phyloP scores from a whole-genome alignment of 768 basidiomycete species.

The Amanita thiersii region DNA sequence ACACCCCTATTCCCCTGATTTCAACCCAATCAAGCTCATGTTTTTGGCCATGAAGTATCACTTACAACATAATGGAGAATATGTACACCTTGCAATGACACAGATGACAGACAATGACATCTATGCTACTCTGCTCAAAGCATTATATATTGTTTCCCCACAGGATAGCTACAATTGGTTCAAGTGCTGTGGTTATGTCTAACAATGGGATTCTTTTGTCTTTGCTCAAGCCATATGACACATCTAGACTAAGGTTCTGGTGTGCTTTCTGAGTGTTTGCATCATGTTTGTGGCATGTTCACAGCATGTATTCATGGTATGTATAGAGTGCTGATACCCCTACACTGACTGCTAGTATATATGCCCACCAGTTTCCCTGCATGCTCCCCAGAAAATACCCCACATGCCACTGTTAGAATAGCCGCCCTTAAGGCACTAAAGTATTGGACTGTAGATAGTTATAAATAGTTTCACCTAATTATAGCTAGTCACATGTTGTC shows the following conservation, averaged over 20 bases:
- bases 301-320: too few species aligned
- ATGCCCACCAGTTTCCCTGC: too few species aligned
- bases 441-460: too few species aligned
- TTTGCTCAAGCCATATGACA: not conserved
- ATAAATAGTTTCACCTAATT: too few species aligned
- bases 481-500: too few species aligned
- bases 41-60: slow-evolving; percentile 16
- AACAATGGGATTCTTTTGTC: not conserved
- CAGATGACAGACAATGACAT: slow-evolving; percentile 6
- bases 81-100: slow-evolving; percentile 7
- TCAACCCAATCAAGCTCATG: slow-evolving; percentile 21
- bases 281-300: too few species aligned
- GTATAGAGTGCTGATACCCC: too few species aligned
- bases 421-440: too few species aligned
- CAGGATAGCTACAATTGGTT: slow-evolving; percentile 5
- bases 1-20: slow-evolving; percentile 22
- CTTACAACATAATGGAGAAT: slow-evolving; percentile 11
- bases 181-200: slow-evolving; percentile 8
- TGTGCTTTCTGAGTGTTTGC: too few species aligned
- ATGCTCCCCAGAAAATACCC: too few species aligned
- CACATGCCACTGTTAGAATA: too few species aligned
- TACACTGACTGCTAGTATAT: too few species aligned
- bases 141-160: slow-evolving; percentile 1
- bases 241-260: not conserved
- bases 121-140: not conserved